Conservation (phyloP, 495 filamentous ascomycete species). For the Trypethelium eluteriae region DNA sequence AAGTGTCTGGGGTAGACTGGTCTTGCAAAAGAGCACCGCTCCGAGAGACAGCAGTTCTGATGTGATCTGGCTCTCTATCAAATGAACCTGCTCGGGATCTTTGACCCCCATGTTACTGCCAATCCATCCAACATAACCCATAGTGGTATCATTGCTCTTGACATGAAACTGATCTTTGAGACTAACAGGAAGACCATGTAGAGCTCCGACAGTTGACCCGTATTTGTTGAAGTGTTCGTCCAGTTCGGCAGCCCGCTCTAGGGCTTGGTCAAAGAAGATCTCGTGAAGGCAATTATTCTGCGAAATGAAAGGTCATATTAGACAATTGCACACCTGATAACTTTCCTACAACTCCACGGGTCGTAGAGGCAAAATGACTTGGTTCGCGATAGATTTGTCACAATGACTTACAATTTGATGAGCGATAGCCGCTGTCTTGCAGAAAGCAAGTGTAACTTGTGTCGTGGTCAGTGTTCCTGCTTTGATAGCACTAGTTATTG, state of each 20-base stretch:
- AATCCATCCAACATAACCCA: constrained; percentile 4
- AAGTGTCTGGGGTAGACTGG: no score
- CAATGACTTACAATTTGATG: no score
- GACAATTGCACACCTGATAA: no score
- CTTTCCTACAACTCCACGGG: no score
- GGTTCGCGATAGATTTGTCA: no score
- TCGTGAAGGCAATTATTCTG: constrained; percentile 39
- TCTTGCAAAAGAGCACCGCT: constrained; percentile 5
- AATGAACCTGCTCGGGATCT: background rate
- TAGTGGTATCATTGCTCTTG: constrained; percentile 12
- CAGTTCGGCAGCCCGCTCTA: constrained; percentile 28
- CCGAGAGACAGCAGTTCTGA: background rate
- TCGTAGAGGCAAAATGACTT: no score
- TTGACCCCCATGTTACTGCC: background rate
- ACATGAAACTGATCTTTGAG: constrained; percentile 38
- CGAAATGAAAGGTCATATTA: no score
- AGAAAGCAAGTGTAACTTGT: constrained; percentile 45
- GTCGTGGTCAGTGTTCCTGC: constrained; percentile 31
- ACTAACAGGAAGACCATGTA: constrained; percentile 33
- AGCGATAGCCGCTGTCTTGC: constrained; percentile 48
- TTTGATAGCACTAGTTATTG: constrained; percentile 29
- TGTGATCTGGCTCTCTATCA: background rate
- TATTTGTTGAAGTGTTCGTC: constrained; percentile 32
- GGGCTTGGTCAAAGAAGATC: constrained; percentile 35
- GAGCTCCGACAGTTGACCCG: constrained; percentile 38